Evolutionary conservation across 441 rosid species (phyloP), one percentile per base, ranked within the genome.

Genomic region (Flueggea neowawraea): DNA sequence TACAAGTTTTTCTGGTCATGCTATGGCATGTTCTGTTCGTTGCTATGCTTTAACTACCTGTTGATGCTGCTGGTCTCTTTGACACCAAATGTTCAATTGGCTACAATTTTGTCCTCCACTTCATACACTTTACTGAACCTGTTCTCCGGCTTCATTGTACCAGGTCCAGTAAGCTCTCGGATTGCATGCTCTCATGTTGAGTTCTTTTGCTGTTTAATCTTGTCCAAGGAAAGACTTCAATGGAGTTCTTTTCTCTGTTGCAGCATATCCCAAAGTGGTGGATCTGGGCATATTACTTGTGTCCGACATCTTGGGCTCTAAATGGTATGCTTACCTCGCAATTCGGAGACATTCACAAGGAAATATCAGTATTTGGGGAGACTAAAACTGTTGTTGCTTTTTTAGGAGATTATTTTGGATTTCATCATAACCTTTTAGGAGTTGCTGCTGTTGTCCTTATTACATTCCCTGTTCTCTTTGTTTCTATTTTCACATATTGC

Each of bases 211-310:
- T 36, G 41, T 36, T 36, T 5, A 3, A 4, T 36, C 41, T 36
- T 36, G 41, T 36, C 41, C 9, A 36, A 36, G 41, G 41, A 36
- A 36, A 3, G 41, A 8, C 41, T 36, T 36, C 9, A 8, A 3
- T 36, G 41, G 41, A 36, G 7, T 16, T 15, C 7, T 15, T 17
- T 58, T 58, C 47, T 62, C 53, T 10, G 17, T 31, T 59, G 75
- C 83, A 84, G 92, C 69, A 64, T 10, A 86, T 86, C 14, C 95
- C 95, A 0, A 79, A 67, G 57, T 83, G 95, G 86, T 90, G 93
- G 95, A 55, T 83, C 13, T 86, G 95, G 91, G 56, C 74, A 62
- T 82, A 84, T 31, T 86, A 82, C 58, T 3, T 78, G 10, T 67
- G 79, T 51, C 93, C 93, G 0, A 79, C 88, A 0, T 86, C 95